Evolutionary conservation across 345 rosid species (phyloP), one percentile per base, ranked within the genome.

Genomic region (Mangifera indica): DNA sequence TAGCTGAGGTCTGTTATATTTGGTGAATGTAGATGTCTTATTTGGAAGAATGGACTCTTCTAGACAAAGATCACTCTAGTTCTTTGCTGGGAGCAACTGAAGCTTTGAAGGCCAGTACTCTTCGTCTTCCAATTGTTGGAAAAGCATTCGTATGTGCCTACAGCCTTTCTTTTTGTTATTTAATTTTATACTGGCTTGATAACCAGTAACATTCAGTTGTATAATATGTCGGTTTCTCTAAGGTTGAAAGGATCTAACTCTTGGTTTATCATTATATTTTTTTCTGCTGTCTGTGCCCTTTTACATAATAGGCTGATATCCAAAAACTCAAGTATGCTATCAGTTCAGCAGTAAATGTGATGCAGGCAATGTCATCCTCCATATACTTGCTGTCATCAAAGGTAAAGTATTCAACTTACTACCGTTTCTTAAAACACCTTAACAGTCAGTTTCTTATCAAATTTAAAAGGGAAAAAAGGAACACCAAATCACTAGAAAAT

Each of bases 51-150:
- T 94, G 98, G 97, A 78, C 91, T 67, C 85, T 77, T 77, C 60
- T 92, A 53, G 97, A 94, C 66, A 81, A 82, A 78, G 90, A 86
- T 77, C 94, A 92, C 76, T 84, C 81, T 10, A 83, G 65, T 78
- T 92, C 93, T 66, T 80, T 90, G 87, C 78, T 71, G 55, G 96
- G 91, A 76, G 97, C 97, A 75, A 89, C 82, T 20, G 97, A 87
- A 89, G 90, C 98, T 74, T 82, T 92, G 82, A 87, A 81, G 85
- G 98, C 98, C 76, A 94, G 97, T 77, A 92, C 97, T 7, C 95
- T 94, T 60, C 97, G 97, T 74, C 97, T 94, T 80, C 98, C 97
- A 32, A 70, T 94, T 65, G 87, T 82, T 67, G 97, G 94, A 74
- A 92, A 89, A 81, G 87, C 97, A 66, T 66, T 76, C 69, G 98